Evolutionary conservation across 192 early-diverging fungal genomes (phyloP), one percentile per base, ranked within the genome.

Genomic region (Polychytrium aggregatum): DNA sequence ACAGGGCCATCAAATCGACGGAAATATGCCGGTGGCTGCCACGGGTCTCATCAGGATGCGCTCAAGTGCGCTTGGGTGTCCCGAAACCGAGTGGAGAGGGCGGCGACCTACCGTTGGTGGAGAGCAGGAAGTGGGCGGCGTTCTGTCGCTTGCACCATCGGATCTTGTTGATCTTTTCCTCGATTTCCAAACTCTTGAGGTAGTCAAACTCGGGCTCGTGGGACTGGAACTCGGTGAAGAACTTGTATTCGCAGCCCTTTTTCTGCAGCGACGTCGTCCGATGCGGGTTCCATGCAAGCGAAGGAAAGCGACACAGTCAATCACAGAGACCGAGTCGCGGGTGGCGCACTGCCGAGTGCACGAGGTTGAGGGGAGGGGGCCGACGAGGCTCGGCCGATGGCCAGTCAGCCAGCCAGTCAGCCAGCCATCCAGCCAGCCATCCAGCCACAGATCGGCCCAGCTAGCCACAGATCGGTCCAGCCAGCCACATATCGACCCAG

Each of bases 201-300:
- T 98, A 98, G 65, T 98, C 94, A 56, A 98, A 98, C 72, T 98
- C 92, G 28, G 94, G 91, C 72, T 98, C 94, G 66, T 98, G 94
- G 55, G 94, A 98, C 67, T 98, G 94, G 60, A 98, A 98, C 67
- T 98, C 94, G 42, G 94, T 95, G 54, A 90, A 90, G 61, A 98
- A 98, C 65, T 94, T 94, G 78, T 96, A 98, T 67, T 98, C 94
- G 70, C 92, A 96, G n/a, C 86, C 82, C 68, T 91, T 88, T 77
- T 98, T 98, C 92, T 97, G 70, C 24, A 59, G 30, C 9, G 21
- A 16, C 29, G 30, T 17, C 37, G 47, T 25, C 20, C 24, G n/a
- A 37, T 22, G 9, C 14, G 35, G 37, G 13, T 17, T 0, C 20
- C n/a, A 27, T 30, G 21, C 3, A 27, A 37, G 8, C 26, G 29